These are phyloP conservation scores for Aspergillus latus DNA, from an alignment of 2,329 filamentous ascomycete species.

Conservation along the genomic window DNA sequence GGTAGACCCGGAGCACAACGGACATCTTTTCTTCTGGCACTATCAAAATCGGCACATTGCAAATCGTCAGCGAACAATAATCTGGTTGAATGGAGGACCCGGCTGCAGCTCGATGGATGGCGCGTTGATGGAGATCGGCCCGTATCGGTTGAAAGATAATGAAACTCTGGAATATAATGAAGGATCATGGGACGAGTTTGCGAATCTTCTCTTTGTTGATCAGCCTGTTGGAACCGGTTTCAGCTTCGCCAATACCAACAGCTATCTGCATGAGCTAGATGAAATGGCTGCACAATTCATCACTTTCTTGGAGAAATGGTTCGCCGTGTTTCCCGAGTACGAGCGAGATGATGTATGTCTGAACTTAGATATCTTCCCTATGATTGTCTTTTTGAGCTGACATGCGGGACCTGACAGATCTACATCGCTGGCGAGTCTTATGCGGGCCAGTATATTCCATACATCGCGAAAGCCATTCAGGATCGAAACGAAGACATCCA, in stretches of 20 bases:
- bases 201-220: slow-evolving; percentile 94
- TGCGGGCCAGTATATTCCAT: slow-evolving; percentile 94
- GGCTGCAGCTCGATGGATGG: slow-evolving; percentile 98
- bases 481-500: slow-evolving; percentile 71
- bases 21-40: slow-evolving; percentile 98
- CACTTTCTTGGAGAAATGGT: slow-evolving; percentile 87
- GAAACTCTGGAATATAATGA: slow-evolving; percentile 75
- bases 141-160: slow-evolving; percentile 79
- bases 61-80: slow-evolving; percentile 82
- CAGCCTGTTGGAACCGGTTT: slow-evolving; percentile 96
- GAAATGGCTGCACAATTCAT: slow-evolving; percentile 90
- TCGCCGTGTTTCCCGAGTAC: slow-evolving; percentile 85
- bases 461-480: slow-evolving; percentile 88
- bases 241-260: slow-evolving; percentile 90
- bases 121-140: slow-evolving; percentile 92
- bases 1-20: slow-evolving; percentile 78
- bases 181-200: slow-evolving; percentile 98
- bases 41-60: slow-evolving; percentile 95
- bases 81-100: slow-evolving; percentile 96
- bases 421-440: slow-evolving; percentile 97
- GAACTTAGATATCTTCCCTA: background rate
- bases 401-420: slow-evolving; percentile 55
- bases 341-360: slow-evolving; percentile 80
- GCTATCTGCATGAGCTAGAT: slow-evolving; percentile 78
- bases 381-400: slow-evolving; percentile 13